Evolutionary conservation across 495 filamentous ascomycete genomes (phyloP).

Genomic region (Penicillium ochrochloron): DNA sequence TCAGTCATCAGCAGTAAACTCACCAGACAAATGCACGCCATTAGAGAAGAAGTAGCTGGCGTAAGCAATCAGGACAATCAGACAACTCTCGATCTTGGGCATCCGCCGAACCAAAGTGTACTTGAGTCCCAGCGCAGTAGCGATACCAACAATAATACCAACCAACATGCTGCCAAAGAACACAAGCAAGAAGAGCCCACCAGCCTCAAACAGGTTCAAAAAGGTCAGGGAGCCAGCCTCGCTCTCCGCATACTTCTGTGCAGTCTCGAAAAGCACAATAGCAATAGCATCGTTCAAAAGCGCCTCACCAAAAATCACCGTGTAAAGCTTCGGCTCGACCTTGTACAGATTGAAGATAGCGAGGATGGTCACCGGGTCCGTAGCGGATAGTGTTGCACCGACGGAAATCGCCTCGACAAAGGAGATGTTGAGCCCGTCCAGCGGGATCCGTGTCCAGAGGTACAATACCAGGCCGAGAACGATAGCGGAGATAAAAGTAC

Average conservation of each 20-base stretch:
- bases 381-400: conserved; percentile 93
- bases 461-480: conserved; percentile 87
- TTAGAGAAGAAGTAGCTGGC: conserved; percentile 97
- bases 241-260: conserved; percentile 79
- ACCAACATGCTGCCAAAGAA: conserved; percentile 95
- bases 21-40: conserved; percentile 92
- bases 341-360: conserved; percentile 99
- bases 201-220: conserved; percentile 81
- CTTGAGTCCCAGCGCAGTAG: conserved; percentile 85
- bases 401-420: conserved; percentile 96
- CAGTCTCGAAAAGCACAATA: conserved; percentile 98
- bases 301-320: conserved; percentile 96
- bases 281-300: conserved; percentile 98
- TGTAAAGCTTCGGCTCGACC: conserved; percentile 97
- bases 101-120: conserved; percentile 90
- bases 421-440: conserved; percentile 81
- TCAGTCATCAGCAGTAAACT: conserved; percentile 29
- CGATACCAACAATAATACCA: conserved; percentile 83
- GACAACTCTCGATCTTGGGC: conserved; percentile 94
- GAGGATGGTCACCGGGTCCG: conserved; percentile 94
- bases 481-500: conserved; percentile 95
- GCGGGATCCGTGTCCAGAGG: conserved; percentile 83
- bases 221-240: conserved; percentile 66
- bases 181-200: conserved; percentile 91
- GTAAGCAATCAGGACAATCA: conserved; percentile 93